Evolutionary conservation across 768 basidiomycete species (phyloP), one percentile per base, ranked within the genome.

Genomic region (Mrakia frigida): DNA sequence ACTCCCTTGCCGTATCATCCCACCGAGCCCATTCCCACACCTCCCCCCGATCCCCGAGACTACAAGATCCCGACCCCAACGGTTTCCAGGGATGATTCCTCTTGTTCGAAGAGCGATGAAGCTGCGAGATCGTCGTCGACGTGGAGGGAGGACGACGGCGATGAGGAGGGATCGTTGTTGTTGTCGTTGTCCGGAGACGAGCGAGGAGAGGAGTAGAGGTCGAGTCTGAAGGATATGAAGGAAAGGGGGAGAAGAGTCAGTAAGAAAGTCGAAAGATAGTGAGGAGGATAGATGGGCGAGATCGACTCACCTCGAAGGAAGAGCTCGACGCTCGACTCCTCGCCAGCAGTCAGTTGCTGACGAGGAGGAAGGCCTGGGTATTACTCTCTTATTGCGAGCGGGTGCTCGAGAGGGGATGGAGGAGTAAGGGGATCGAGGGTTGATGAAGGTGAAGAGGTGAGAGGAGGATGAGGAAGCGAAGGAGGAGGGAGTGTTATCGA

Each of bases 131-230:
- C 6, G 37, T 18, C 33, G 63, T 31, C 33, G 37, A 31, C 63
- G 63, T 37, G 33, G 63, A 35, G 16, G 63, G n/a, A 16, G 11
- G 63, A 18, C n/a, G n/a, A n/a, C n/a, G 35, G 33, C 63, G 46
- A 50, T 14, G 18, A 14, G 16, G 46, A 50, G 39, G n/a, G n/a
- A n/a, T n/a, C n/a, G n/a, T n/a, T n/a, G n/a, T n/a, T n/a, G 63
- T 65, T 14, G 65, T 39, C 37, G 65, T 21, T n/a, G 65, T 68
- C 65, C 16, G 65, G 65, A 18, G 35, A 39, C 18, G 65, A 68
- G 65, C 65, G 65, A 37, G 65, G 65, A 68, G 65, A 68, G 37
- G 65, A 68, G 37, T 68, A 68, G 65, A 68, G 65, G 65, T 68
- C 65, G 65, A 39, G 65, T 39, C 65, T 68, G 39, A 2, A 14